Base-by-base conservation (phyloP, 1,284 basidiomycete genomes). In the Tilletia caries region DNA sequence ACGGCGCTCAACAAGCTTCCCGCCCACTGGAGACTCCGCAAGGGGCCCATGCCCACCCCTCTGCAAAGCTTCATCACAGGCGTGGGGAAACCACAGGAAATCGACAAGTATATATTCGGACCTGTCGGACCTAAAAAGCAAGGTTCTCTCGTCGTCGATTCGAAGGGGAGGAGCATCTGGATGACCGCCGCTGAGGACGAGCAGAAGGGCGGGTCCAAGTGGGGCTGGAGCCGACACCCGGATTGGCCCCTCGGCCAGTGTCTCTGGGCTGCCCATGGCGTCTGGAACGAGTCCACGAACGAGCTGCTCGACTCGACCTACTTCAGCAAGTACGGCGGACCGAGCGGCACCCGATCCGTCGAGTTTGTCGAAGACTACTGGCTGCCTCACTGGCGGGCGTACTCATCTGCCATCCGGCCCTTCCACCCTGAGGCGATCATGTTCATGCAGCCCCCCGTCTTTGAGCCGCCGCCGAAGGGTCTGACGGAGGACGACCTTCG, bases 381-480 rank as follows among this genome's bases (percentile, higher is more conserved):
- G 90, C 86, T 89, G 3, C 87, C 90, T 0, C 92, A 95, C 81
- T 91, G 89, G 85, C 83, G 88, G 32, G 83, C 84, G 2, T 98
- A 90, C 76, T 86, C 88, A 1, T 77, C 83, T 0, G 86, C 89
- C 18, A 89, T 98, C 60, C 88, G 94, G 1, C 74, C 83, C 1
- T 84, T 89, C 1, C 95, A 98, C 79, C 90, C 90, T 0, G 90
- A 92, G 75, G 89, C 92, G 1, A 95, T 98, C 76, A 87, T 91
- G 68, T 97, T 98, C 82, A 87, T 98, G 50, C 92, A 96, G 76
- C 91, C 93, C 0, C 92, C 95, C 1, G 95, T 98, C 0, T 96
- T 98, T 83, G 90, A 90, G 3, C 86, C 86, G 15, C 94, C 93
- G 0, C 85, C 86, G 2, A 73, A 80, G 29, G 85, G 92, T 2